Evolutionary conservation across 2,329 filamentous ascomycete species (phyloP).

Genomic region (Pestalotiopsis sp.): DNA sequence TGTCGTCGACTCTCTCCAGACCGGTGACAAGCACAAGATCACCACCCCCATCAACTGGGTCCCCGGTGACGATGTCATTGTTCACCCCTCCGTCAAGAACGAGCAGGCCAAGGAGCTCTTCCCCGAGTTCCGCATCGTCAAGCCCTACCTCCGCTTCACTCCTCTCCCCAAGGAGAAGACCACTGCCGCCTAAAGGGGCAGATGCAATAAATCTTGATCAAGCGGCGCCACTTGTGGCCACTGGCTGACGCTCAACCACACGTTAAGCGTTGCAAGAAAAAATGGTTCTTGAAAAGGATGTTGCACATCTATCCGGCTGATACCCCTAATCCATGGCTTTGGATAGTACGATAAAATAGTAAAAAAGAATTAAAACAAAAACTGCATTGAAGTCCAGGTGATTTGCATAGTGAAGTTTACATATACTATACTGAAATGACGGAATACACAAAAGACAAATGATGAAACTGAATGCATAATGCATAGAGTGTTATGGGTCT

Average conservation of each 20-base stretch:
- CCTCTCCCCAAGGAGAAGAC: constrained; percentile 60
- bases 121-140: constrained; percentile 71
- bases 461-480: too few relatives aligned
- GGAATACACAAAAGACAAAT: too few relatives aligned
- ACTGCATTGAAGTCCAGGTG: background rate
- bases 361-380: background rate
- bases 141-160: constrained; percentile 77
- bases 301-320: background rate
- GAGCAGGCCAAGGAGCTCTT: constrained; percentile 88
- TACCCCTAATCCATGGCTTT: background rate
- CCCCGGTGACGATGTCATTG: constrained; percentile 87
- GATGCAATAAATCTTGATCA: constrained; percentile 22
- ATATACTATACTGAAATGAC: too few relatives aligned
- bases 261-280: background rate
- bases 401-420: background rate
- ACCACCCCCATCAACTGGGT: constrained; percentile 92
- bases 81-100: constrained; percentile 80
- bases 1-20: constrained; percentile 78
- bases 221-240: too few relatives aligned
- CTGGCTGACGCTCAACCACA: too few relatives aligned
- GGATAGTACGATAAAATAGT: background rate
- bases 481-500: too few relatives aligned
- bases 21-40: constrained; percentile 84
- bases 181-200: constrained; percentile 24
- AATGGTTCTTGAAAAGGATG: background rate